Conservation (phyloP, 495 filamentous ascomycete genomes). For the Mycothermus thermophilus region DNA sequence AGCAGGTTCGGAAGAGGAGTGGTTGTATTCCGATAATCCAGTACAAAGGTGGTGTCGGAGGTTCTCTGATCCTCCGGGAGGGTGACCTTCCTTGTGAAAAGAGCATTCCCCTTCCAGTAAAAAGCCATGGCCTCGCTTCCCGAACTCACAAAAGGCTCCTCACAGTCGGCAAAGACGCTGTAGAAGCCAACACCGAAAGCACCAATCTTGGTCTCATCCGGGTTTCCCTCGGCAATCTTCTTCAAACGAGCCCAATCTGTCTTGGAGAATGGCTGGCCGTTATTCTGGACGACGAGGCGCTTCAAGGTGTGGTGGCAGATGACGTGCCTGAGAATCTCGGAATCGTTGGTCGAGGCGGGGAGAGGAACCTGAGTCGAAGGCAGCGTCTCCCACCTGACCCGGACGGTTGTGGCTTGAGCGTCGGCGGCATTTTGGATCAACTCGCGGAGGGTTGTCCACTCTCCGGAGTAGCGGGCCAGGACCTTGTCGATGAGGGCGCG, state of each 20-base stretch:
- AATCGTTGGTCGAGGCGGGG: conserved; percentile 49
- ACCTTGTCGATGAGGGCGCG: conserved; percentile 95
- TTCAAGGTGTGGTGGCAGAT: conserved; percentile 71
- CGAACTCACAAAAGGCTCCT: conserved; percentile 90
- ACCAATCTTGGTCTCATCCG: conserved; percentile 96
- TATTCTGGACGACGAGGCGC: conserved; percentile 74
- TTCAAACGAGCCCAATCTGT: conserved; percentile 91
- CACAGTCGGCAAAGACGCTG: conserved; percentile 94
- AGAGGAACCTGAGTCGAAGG: conserved; percentile 65
- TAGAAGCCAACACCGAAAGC: conserved; percentile 99
- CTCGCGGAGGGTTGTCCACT: conserved; percentile 79
- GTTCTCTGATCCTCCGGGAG: conserved; percentile 47
- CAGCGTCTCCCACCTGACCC: conserved; percentile 77
- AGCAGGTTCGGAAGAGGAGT: conserved; percentile 75
- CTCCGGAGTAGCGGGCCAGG: conserved; percentile 83
- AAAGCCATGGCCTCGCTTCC: conserved; percentile 91
- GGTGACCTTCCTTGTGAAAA: conserved; percentile 74
- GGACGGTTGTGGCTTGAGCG: conserved; percentile 77
- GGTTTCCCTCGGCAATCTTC: conserved; percentile 95
- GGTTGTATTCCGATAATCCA: conserved; percentile 79
- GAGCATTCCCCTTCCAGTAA: conserved; percentile 92
- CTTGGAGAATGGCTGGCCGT: conserved; percentile 69
- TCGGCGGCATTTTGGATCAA: conserved; percentile 97
- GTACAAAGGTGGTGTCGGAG: conserved; percentile 71
- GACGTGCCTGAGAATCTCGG: conserved; percentile 64